Evolutionary conservation across 2,329 filamentous ascomycete species (phyloP), one percentile per base, ranked within the genome.

Genomic region (Metarhizium brunneum): DNA sequence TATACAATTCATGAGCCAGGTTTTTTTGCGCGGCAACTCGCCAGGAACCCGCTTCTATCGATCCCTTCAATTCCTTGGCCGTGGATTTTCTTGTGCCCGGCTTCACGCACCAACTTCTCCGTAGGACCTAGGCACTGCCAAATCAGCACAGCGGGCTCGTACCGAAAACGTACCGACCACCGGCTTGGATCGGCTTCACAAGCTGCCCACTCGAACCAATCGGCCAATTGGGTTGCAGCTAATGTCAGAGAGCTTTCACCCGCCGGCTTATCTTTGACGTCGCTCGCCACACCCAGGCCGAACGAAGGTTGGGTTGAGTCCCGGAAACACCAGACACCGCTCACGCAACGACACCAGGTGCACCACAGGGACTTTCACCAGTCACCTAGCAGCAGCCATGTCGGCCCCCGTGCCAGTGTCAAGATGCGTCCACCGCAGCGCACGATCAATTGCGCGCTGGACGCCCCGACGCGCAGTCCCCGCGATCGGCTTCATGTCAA

Each of bases 401-500:
- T 66, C 69, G 55, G 66, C 70, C 55, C 63, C 67, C 47, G 63
- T 68, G 59, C 71, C 72, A 18, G 64, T 74, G 56, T 68, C 70
- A 56, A 68, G 71, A 60, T 73, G 68, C 63, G 65, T 73, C 52
- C 71, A 69, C 63, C 71, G 67, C 63, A 66, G 68, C 63, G 67
- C 68, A 48, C 67, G 69, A 56, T 65, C 64, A 38, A 58, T 71
- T 56, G 64, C 63, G 47, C 65, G 60, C 56, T 65, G 63, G 60
- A 65, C 62, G 43, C 62, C 65, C 50, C 57, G 61, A 43, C 62
- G 62, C 20, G 58, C 60, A 51, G 56, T 66, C 56, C 60, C 62
- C 48, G 56, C 59, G 47, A 40, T 51, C 29, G n/a, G 50, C 32
- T 62, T 63, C 13, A 59, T 61, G 51, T 56, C 62, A 49, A 59